Evolutionary conservation across 345 rosid genomes (phyloP).

Genomic region (Populus nigra): DNA sequence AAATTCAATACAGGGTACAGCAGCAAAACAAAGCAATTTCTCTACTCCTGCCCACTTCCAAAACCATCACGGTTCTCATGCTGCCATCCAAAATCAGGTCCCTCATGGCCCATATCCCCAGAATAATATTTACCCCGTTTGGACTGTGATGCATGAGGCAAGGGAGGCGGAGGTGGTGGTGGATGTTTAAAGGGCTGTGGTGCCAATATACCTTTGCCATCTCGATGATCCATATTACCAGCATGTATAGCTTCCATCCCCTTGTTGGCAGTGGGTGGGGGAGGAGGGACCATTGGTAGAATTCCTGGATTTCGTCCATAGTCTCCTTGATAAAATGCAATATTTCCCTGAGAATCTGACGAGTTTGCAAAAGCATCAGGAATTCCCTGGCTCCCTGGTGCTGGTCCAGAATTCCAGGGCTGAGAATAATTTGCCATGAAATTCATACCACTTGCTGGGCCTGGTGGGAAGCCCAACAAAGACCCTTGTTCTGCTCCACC

Average conservation of each 20-base stretch:
- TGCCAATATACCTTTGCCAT: conserved; percentile 51
- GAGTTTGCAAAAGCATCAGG: conserved; percentile 41
- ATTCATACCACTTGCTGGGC: conserved; percentile 47
- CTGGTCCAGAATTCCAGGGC: conserved; percentile 62
- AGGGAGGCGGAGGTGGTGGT: conserved; percentile 47
- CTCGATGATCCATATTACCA: conserved; percentile 40
- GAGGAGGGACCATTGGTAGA: conserved; percentile 37
- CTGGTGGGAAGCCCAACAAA: conserved; percentile 62
- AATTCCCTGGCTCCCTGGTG: conserved; percentile 39
- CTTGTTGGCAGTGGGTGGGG: conserved; percentile 33
- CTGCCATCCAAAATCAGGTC: conserved; percentile 68
- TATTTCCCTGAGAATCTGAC: conserved; percentile 43
- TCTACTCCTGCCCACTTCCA: conserved; percentile 55
- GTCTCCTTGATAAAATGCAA: conserved; percentile 51
- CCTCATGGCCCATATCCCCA: conserved; percentile 52
- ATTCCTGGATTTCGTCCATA: conserved; percentile 49
- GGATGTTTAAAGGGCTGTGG: conserved; percentile 46
- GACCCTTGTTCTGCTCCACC: conserved; percentile 72
- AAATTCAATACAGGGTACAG: conserved; percentile 6
- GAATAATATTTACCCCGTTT: conserved; percentile 54
- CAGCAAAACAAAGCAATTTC: neutral
- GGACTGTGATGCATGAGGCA: conserved; percentile 45
- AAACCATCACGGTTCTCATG: conserved; percentile 70
- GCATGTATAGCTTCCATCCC: conserved; percentile 46
- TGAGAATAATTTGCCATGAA: conserved; percentile 56